Percentiles rank a stretch among this genome's conserved stretches.
Conservation (phyloP, 139 green algal genomes). For the Micromonas commoda region DNA sequence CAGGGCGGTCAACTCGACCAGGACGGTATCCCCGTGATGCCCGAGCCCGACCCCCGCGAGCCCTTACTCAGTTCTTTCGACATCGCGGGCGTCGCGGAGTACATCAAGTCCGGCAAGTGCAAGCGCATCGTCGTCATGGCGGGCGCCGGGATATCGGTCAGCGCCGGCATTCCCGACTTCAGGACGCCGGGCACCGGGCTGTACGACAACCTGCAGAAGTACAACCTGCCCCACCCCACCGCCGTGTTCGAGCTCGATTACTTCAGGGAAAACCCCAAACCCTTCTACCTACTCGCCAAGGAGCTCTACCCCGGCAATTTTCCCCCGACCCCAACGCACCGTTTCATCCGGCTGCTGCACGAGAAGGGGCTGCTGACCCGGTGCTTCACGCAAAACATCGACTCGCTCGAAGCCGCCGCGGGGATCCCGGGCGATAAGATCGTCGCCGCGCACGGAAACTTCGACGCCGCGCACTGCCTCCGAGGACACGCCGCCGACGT, state of each 20-base stretch:
- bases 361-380: conserved; percentile 74
- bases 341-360: conserved; percentile 73
- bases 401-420: conserved; percentile 47
- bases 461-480: conserved; percentile 57
- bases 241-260: conserved; percentile 57
- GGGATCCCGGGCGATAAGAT: conserved; percentile 51
- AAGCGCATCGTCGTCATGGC: conserved; percentile 53
- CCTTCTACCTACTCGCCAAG: conserved; percentile 64
- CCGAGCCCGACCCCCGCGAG: too few relatives aligned
- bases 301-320: conserved; percentile 64
- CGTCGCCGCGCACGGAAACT: conserved; percentile 82
- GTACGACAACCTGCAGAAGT: conserved; percentile 42
- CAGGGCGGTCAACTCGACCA: too few relatives aligned
- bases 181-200: conserved; percentile 32
- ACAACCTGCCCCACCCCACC: conserved; percentile 54
- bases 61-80: conserved; percentile 24
- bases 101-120: conserved; percentile 23
- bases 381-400: conserved; percentile 67
- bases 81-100: conserved; percentile 27
- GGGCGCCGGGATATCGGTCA: conserved; percentile 66
- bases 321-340: conserved; percentile 64
- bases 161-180: conserved; percentile 66
- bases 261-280: conserved; percentile 55
- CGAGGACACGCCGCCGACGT: conserved; percentile 32
- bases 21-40: too few relatives aligned